phyloP scores from a whole-genome alignment of 768 basidiomycete species.

The Pholiota conissans region DNA sequence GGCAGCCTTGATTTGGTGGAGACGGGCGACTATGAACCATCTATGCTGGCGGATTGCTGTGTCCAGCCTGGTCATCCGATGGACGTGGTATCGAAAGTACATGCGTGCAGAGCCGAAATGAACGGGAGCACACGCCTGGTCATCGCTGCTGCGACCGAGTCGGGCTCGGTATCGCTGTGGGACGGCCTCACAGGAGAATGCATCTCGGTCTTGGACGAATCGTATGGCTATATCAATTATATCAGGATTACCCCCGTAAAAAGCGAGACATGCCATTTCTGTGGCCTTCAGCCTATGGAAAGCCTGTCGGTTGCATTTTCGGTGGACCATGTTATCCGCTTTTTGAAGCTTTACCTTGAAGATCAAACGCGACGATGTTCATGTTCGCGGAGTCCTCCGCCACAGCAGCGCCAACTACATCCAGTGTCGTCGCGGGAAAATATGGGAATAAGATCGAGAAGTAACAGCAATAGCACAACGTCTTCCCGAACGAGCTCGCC shows the following conservation, averaged over 20 bases:
- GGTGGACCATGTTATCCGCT: slow-evolving; percentile 57
- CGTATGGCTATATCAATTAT: slow-evolving; percentile 55
- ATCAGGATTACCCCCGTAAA: slow-evolving; percentile 60
- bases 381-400: slow-evolving; percentile 50
- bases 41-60: slow-evolving; percentile 44
- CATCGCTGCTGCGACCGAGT: slow-evolving; percentile 60
- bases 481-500: slow-evolving; percentile 47
- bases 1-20: slow-evolving; percentile 67
- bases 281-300: slow-evolving; percentile 66
- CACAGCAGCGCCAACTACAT: slow-evolving; percentile 27
- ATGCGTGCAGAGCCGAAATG: slow-evolving; percentile 53
- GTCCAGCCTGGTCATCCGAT: slow-evolving; percentile 59
- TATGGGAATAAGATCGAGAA: slow-evolving; percentile 57
- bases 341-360: slow-evolving; percentile 64
- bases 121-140: slow-evolving; percentile 52
- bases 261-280: slow-evolving; percentile 63
- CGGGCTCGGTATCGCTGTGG: slow-evolving; percentile 76
- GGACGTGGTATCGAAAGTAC: slow-evolving; percentile 53
- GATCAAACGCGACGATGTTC: slow-evolving; percentile 65
- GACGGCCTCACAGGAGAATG: slow-evolving; percentile 66
- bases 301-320: slow-evolving; percentile 69
- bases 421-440: slow-evolving; percentile 44
- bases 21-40: slow-evolving; percentile 41
- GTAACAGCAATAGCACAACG: slow-evolving; percentile 48
- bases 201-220: slow-evolving; percentile 60